These are phyloP conservation scores for Marasmius sp. DNA, from an alignment of 1,284 basidiomycete species.

Conservation along the genomic window DNA sequence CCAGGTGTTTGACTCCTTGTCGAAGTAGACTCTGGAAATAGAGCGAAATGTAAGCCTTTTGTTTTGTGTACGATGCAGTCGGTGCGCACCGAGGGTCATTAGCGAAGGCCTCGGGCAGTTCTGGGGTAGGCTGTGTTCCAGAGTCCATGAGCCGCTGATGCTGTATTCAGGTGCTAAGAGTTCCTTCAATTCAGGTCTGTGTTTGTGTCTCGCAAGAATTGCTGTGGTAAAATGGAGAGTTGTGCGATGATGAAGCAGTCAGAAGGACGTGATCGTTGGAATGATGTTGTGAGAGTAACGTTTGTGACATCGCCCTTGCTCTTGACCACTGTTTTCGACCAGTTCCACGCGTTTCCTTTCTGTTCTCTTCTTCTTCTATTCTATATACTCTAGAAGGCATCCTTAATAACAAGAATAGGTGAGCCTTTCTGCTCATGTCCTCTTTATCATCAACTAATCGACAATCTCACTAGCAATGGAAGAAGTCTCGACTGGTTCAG, in stretches of 20 bases:
- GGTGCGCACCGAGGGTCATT: constrained; percentile 7
- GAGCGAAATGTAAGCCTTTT: background rate
- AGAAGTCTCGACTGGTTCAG: constrained; percentile 82
- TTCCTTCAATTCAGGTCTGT: too few relatives aligned
- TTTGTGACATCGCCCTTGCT: background rate
- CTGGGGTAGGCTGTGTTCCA: background rate
- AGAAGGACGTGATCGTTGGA: background rate
- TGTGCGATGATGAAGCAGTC: background rate
- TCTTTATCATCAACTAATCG: background rate
- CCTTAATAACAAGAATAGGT: background rate
- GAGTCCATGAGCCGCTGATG: background rate
- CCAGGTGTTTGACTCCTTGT: constrained; percentile 78
- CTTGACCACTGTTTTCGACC: background rate
- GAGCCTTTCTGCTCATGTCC: background rate
- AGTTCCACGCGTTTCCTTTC: background rate
- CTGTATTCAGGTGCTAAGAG: background rate
- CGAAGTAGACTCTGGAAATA: constrained; percentile 64
- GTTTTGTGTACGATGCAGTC: too few relatives aligned
- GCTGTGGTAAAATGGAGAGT: background rate
- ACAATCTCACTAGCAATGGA: constrained; percentile 55
- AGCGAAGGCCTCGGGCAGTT: constrained; percentile 7
- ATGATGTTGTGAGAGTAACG: background rate
- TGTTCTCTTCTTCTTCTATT: background rate
- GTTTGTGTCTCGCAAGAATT: background rate
- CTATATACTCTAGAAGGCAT: background rate